phyloP scores from a whole-genome alignment of 768 basidiomycete genomes.

The Tephrocybe sp. region DNA sequence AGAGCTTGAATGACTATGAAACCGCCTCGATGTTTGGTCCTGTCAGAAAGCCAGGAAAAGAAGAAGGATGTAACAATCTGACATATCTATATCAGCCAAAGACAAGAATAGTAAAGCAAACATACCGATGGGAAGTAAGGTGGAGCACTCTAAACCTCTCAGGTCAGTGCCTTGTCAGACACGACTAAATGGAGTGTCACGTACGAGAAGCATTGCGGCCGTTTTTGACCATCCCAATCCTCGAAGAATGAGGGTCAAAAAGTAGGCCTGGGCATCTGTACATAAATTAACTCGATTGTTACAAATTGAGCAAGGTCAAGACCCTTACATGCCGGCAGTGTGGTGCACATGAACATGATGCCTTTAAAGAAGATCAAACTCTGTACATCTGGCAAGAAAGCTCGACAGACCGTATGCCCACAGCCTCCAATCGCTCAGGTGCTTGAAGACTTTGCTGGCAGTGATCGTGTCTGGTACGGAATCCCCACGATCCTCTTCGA shows the following conservation, averaged over 20 bases:
- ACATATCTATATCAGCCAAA: neutral
- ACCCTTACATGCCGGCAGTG: constrained; percentile 39
- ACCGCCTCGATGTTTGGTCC: constrained; percentile 36
- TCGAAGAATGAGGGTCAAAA: constrained; percentile 43
- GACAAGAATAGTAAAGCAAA: neutral
- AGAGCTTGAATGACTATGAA: constrained; percentile 37
- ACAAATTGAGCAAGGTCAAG: neutral
- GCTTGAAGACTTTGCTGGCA: constrained; percentile 29
- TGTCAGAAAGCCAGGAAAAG: constrained; percentile 46
- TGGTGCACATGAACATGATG: constrained; percentile 40
- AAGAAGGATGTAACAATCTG: constrained; percentile 38
- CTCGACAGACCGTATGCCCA: constrained; percentile 42
- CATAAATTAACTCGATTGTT: neutral
- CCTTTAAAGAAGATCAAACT: constrained; percentile 23
- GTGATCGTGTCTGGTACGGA: constrained; percentile 42
- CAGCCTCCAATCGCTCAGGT: constrained; percentile 44
- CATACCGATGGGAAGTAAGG: constrained; percentile 43
- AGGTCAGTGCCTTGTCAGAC: neutral
- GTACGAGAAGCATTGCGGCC: constrained; percentile 38
- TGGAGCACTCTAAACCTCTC: constrained; percentile 35
- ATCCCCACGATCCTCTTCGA: constrained; percentile 51
- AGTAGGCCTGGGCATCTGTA: constrained; percentile 41
- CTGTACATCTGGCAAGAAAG: neutral
- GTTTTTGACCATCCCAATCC: constrained; percentile 41
- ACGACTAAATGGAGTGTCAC: constrained; percentile 7